Percentiles rank a stretch among this genome's conserved stretches.
phyloP scores from a whole-genome alignment of 2,329 filamentous ascomycete genomes.

The Waltergamsia citrina region DNA sequence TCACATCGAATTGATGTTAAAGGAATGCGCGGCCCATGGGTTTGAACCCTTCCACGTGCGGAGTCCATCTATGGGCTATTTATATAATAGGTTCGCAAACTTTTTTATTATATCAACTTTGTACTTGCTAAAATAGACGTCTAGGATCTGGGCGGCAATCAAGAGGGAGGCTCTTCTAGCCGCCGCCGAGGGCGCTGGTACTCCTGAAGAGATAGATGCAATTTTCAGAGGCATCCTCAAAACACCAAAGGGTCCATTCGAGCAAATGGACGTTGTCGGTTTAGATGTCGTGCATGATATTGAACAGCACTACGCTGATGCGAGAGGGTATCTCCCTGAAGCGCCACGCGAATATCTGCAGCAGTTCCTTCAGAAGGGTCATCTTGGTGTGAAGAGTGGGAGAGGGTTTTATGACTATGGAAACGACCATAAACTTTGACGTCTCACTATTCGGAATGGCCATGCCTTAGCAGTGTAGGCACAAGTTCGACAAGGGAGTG shows the following conservation, averaged over 20 bases:
- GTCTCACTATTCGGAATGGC: too few relatives aligned
- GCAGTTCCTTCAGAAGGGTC: conserved; percentile 11
- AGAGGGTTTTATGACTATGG: conserved; percentile 16
- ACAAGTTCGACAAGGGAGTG: too few relatives aligned
- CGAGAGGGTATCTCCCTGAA: conserved; percentile 11
- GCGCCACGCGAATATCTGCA: conserved; percentile 15
- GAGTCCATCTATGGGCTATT: conserved; percentile 18
- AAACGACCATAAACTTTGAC: conserved; percentile 1
- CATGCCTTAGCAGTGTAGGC: too few relatives aligned
- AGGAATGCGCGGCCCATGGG: conserved; percentile 14
- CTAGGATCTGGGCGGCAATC: conserved; percentile 21
- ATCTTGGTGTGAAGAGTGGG: conserved; percentile 18
- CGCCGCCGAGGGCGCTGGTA: conserved; percentile 17
- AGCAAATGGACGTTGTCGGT: conserved; percentile 20
- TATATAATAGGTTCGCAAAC: conserved; percentile 16
- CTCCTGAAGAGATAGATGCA: conserved; percentile 18
- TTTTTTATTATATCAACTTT: not conserved
- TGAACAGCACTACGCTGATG: conserved; percentile 19
- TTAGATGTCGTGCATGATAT: conserved; percentile 20
- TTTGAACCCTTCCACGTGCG: conserved; percentile 20
- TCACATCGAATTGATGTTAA: conserved; percentile 13
- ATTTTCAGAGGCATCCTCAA: conserved; percentile 19
- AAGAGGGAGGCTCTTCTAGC: conserved; percentile 19
- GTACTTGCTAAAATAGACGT: not conserved
- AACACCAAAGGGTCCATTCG: conserved; percentile 18